Conservation (phyloP, 345 rosid genomes). For the Lenwebbia sp. region DNA sequence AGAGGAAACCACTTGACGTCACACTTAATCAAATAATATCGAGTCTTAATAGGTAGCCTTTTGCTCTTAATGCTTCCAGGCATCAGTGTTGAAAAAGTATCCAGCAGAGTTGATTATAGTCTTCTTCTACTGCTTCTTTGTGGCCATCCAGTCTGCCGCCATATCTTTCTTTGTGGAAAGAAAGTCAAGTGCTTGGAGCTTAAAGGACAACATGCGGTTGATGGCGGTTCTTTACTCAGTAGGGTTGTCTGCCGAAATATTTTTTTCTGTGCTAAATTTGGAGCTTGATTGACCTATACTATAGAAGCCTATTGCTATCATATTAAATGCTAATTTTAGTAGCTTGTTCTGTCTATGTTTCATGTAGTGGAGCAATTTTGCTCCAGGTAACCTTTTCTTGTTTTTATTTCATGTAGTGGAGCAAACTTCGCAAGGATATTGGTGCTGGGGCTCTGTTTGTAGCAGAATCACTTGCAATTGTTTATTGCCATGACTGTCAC, state of each 20-base stretch:
- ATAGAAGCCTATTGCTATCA: background rate
- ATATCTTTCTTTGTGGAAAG: conserved; percentile 20
- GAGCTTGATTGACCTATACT: background rate
- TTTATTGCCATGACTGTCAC: background rate
- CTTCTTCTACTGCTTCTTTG: conserved; percentile 38
- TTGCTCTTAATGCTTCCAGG: conserved; percentile 1
- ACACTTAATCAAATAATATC: background rate
- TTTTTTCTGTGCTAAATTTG: background rate
- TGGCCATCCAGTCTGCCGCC: conserved; percentile 35
- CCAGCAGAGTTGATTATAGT: conserved; percentile 32
- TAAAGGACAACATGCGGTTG: conserved; percentile 16
- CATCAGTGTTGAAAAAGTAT: conserved; percentile 14
- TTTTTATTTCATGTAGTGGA: background rate
- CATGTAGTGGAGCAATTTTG: background rate
- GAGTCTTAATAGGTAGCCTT: background rate
- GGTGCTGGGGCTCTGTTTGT: background rate
- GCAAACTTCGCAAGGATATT: background rate
- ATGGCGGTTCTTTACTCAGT: conserved; percentile 31
- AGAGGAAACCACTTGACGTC: background rate
- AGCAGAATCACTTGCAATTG: background rate
- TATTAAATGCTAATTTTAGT: background rate
- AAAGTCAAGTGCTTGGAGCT: conserved; percentile 29
- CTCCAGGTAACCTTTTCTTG: background rate
- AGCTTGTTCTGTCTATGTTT: background rate
- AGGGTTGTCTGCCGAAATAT: background rate